phyloP scores from a whole-genome alignment of 2,329 filamentous ascomycete genomes.

The Paraphoma sp. region DNA sequence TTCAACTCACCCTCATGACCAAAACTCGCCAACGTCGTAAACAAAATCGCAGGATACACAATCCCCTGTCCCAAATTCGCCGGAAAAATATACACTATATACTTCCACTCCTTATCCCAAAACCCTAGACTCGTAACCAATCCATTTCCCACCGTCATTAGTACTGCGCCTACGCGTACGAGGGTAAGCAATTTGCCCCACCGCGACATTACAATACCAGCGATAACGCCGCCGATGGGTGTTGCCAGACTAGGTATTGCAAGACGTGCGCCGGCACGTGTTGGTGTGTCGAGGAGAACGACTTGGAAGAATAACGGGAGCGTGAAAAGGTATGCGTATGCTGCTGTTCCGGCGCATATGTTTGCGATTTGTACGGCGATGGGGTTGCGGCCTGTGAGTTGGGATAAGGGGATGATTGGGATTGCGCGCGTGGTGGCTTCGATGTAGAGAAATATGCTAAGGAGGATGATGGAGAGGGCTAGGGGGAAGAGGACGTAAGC shows the following conservation, averaged over 20 bases:
- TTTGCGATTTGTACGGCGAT: slow-evolving; percentile 65
- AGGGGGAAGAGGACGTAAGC: slow-evolving; percentile 40
- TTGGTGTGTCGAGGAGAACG: slow-evolving; percentile 65
- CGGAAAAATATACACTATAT: slow-evolving; percentile 53
- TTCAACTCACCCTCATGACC: slow-evolving; percentile 66
- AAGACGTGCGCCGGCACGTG: slow-evolving; percentile 53
- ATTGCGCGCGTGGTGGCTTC: slow-evolving; percentile 52
- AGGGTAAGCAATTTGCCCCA: slow-evolving; percentile 53
- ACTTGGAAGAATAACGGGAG: slow-evolving; percentile 66
- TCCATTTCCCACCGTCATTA: slow-evolving; percentile 55
- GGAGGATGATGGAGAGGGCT: neutral
- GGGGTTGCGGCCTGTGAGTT: slow-evolving; percentile 63
- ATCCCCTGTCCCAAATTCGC: slow-evolving; percentile 57
- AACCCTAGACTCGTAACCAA: slow-evolving; percentile 52
- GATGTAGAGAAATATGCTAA: slow-evolving; percentile 19
- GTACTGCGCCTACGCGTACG: slow-evolving; percentile 48
- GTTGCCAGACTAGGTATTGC: slow-evolving; percentile 55
- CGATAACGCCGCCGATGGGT: slow-evolving; percentile 52
- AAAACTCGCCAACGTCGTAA: slow-evolving; percentile 68
- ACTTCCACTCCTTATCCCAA: slow-evolving; percentile 53
- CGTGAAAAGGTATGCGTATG: slow-evolving; percentile 64
- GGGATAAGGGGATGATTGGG: slow-evolving; percentile 54
- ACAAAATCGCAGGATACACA: slow-evolving; percentile 59
- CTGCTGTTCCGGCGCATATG: slow-evolving; percentile 65
- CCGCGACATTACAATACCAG: slow-evolving; percentile 56